These are phyloP conservation scores for Knoxdaviesia proteae DNA, from an alignment of 2,329 filamentous ascomycete genomes.

Conservation along the genomic window DNA sequence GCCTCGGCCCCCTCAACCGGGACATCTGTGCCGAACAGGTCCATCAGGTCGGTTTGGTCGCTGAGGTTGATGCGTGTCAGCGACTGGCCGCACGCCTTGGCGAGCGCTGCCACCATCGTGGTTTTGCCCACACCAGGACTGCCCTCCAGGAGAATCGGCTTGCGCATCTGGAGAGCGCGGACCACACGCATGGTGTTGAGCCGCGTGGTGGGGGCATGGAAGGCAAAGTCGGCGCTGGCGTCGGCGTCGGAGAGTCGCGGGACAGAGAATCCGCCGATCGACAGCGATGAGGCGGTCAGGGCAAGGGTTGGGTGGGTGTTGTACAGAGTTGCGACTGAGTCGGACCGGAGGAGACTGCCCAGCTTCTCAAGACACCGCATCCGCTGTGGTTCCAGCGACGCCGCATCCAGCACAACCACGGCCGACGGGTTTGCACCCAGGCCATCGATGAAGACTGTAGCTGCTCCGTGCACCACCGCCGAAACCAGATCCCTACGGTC, in stretches of 20 bases:
- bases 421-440: conserved; percentile 89
- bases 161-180: conserved; percentile 68
- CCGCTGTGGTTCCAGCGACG: conserved; percentile 51
- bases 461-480: conserved; percentile 59
- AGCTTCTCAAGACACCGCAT: conserved; percentile 53
- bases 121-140: conserved; percentile 98
- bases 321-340: conserved; percentile 43
- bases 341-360: conserved; percentile 37
- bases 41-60: conserved; percentile 94
- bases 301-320: conserved; percentile 36
- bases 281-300: conserved; percentile 26
- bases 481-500: conserved; percentile 19
- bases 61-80: conserved; percentile 92
- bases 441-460: conserved; percentile 89
- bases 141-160: conserved; percentile 85
- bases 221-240: conserved; percentile 34
- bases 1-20: conserved; percentile 82
- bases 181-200: conserved; percentile 81
- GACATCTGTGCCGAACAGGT: conserved; percentile 90
- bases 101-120: conserved; percentile 69
- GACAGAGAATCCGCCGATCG: conserved; percentile 58
- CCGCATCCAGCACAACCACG: conserved; percentile 50
- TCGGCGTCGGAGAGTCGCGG: conserved; percentile 23
- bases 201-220: conserved; percentile 76
- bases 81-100: conserved; percentile 57